Evolutionary conservation across 169 alveolate species (phyloP).

Genomic region (Neospora caninum): DNA sequence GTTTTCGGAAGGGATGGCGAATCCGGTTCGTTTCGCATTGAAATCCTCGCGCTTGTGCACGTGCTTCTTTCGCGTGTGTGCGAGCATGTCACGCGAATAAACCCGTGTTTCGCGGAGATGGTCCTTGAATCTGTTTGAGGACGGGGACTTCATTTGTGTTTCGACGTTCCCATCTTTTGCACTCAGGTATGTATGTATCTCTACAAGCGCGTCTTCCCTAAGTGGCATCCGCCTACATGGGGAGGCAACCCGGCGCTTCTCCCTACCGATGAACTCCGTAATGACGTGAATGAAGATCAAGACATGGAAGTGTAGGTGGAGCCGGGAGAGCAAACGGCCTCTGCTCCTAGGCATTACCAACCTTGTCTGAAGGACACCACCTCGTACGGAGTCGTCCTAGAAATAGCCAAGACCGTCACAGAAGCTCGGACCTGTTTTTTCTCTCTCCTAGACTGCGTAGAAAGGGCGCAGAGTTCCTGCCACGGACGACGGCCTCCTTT

Average conservation of each 20-base stretch:
- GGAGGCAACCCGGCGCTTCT: slow-evolving; percentile 65
- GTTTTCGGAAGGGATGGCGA: too few species aligned
- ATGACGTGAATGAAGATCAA: neutral
- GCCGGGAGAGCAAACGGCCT: neutral
- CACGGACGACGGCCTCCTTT: too few species aligned
- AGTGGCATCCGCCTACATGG: slow-evolving; percentile 80
- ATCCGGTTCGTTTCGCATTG: neutral
- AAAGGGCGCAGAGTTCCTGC: too few species aligned
- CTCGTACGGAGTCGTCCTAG: too few species aligned
- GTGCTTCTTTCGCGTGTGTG: too few species aligned
- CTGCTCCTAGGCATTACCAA: too few species aligned
- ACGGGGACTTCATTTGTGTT: too few species aligned
- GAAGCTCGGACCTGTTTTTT: too few species aligned
- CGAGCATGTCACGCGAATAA: neutral
- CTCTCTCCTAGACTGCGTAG: too few species aligned
- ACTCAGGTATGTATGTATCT: slow-evolving; percentile 71
- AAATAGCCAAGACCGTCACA: too few species aligned
- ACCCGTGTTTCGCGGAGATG: neutral
- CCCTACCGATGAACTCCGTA: slow-evolving; percentile 41
- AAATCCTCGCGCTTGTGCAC: neutral
- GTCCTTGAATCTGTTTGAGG: too few species aligned
- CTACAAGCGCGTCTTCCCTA: slow-evolving; percentile 77
- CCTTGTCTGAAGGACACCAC: too few species aligned
- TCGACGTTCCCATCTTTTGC: neutral
- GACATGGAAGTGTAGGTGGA: neutral